Base-by-base conservation (phyloP, 2,329 filamentous ascomycete species). In the Tolypocladium cylindrosporum region DNA sequence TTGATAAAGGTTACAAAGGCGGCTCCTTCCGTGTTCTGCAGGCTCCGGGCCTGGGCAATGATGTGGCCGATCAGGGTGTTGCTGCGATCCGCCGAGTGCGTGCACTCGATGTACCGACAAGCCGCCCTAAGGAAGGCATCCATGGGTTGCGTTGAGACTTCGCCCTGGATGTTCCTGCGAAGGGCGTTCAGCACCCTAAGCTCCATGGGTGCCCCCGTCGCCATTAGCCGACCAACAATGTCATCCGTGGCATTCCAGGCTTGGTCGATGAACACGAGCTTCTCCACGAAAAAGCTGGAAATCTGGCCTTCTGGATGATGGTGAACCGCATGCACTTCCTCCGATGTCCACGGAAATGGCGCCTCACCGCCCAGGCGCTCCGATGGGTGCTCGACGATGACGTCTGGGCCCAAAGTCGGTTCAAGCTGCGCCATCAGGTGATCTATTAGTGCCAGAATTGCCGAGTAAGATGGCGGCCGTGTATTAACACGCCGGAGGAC, bases 201-300 rank as follows among this genome's bases (percentile, higher is more conserved):
- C 50, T 84, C 82, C 69, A 85, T 77, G 8, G 73, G 64, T 0
- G 74, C 69, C 57, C 80, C 78, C 24, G 80, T 72, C n/a, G 74
- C 70, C 48, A 89, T 71, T 41, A 91, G 75, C 4, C 77, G 74
- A 42, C 71, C 71, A 54, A 91, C 68, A 56, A 91, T 87, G 14
- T 71, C 73, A 55, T 80, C 75, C 1, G 81, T 83, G 2, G 75
- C 74, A 1, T 67, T 61, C 0, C 71, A 69, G 57, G 84, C 85
- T 65, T 86, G 81, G 61, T 86, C 79, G 54, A 88, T 76, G 24
- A 76, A 74, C 36, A 91, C 75, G 34, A 91, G 75, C 67, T 88
- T 90, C 66, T 85, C 83, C 31, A 87, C 68, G 56, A 88, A 83
- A n/a, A 84, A 72, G 61, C 80, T 83, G 24, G 62, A 57, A 2